Conservation (phyloP, 2,329 filamentous ascomycete species). For the Chaetomiaceae sp. region DNA sequence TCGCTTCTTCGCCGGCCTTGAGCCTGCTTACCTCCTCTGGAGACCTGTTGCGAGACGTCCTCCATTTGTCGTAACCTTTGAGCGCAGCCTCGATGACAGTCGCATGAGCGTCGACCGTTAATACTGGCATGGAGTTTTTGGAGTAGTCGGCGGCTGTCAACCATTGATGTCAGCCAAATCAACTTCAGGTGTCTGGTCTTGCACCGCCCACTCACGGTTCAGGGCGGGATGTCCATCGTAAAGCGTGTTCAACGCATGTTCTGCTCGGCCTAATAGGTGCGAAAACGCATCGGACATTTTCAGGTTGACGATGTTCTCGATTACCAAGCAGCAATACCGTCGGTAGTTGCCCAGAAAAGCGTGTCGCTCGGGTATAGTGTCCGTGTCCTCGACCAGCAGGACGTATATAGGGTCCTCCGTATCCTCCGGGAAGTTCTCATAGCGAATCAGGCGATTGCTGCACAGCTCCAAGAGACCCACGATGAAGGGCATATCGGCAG, state of each 20-base stretch:
- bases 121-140: slow-evolving; percentile 64
- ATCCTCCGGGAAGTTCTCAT: slow-evolving; percentile 79
- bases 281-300: slow-evolving; percentile 79
- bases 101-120: slow-evolving; percentile 82
- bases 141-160: slow-evolving; percentile 51
- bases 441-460: slow-evolving; percentile 76
- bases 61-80: slow-evolving; percentile 84
- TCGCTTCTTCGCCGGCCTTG: neutral
- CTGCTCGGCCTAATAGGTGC: slow-evolving; percentile 77
- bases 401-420: slow-evolving; percentile 71
- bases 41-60: slow-evolving; percentile 23
- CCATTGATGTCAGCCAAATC: slow-evolving; percentile 21
- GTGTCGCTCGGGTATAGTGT: slow-evolving; percentile 88
- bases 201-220: slow-evolving; percentile 45
- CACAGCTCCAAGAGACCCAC: slow-evolving; percentile 75
- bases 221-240: slow-evolving; percentile 66
- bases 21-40: slow-evolving; percentile 25
- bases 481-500: slow-evolving; percentile 60
- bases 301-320: slow-evolving; percentile 78
- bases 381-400: slow-evolving; percentile 88
- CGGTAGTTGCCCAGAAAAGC: slow-evolving; percentile 94
- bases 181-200: too few species aligned
- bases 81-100: slow-evolving; percentile 82
- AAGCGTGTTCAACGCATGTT: slow-evolving; percentile 65
- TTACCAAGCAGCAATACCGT: slow-evolving; percentile 78